phyloP scores from a whole-genome alignment of 768 basidiomycete species.

The Suillus subalutaceus region DNA sequence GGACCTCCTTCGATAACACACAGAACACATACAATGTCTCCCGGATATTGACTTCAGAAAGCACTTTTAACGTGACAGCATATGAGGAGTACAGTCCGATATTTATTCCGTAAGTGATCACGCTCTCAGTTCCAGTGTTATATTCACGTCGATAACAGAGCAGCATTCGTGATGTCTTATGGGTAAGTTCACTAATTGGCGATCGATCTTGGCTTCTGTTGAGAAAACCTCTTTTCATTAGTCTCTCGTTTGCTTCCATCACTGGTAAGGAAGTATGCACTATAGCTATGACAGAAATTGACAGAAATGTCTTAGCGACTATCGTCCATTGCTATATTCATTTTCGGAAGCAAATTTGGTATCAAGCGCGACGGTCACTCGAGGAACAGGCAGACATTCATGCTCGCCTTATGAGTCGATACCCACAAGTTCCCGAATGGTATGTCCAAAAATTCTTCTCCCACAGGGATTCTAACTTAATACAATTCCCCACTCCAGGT shows the following conservation, averaged over 20 bases:
- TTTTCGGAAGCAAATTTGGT: slow-evolving; percentile 80
- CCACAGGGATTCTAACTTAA: background rate
- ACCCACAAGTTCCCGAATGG: slow-evolving; percentile 45
- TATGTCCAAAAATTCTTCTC: background rate
- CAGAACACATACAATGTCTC: slow-evolving; percentile 60
- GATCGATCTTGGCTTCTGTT: too few species aligned
- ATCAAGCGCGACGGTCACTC: slow-evolving; percentile 67
- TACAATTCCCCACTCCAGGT: slow-evolving; percentile 47
- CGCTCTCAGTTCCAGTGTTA: slow-evolving; percentile 15
- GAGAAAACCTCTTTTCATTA: slow-evolving; percentile 51
- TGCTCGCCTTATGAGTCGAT: slow-evolving; percentile 77
- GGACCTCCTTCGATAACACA: slow-evolving; percentile 63
- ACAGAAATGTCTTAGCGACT: slow-evolving; percentile 23
- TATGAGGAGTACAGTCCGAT: slow-evolving; percentile 63
- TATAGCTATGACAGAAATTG: background rate
- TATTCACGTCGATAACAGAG: slow-evolving; percentile 15
- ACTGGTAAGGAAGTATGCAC: slow-evolving; percentile 50
- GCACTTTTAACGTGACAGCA: slow-evolving; percentile 54
- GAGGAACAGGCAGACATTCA: slow-evolving; percentile 85
- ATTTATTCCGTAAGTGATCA: slow-evolving; percentile 47
- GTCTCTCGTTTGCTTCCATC: slow-evolving; percentile 80
- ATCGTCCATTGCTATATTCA: slow-evolving; percentile 49
- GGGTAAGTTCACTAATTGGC: slow-evolving; percentile 20
- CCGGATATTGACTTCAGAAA: slow-evolving; percentile 52
- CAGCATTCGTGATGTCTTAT: slow-evolving; percentile 34